phyloP scores from a whole-genome alignment of 2,329 filamentous ascomycete species.

The Pseudogymnoascus sp. region DNA sequence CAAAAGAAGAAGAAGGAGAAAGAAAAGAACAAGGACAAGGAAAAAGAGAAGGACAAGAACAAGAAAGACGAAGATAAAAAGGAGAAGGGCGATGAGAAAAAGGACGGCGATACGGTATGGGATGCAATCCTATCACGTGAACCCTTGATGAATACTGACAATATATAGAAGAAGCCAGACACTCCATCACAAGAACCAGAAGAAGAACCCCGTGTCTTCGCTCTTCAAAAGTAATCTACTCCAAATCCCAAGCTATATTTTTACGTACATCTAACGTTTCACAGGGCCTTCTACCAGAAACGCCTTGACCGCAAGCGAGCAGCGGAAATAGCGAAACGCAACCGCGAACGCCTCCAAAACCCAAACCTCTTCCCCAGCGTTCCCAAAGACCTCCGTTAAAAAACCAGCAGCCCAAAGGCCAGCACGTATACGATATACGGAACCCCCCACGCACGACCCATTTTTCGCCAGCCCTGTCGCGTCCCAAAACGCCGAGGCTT shows the following conservation, averaged over 20 bases:
- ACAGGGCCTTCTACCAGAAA: slow-evolving; percentile 77
- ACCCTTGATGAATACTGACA: not conserved
- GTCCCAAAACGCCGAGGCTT: not conserved
- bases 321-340: slow-evolving; percentile 70
- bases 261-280: slow-evolving; percentile 9
- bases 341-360: slow-evolving; percentile 70
- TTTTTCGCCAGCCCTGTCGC: not conserved
- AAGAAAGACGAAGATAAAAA: slow-evolving; percentile 38
- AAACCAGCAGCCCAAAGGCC: not conserved
- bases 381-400: slow-evolving; percentile 48
- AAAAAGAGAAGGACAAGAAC: slow-evolving; percentile 40
- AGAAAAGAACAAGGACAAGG: slow-evolving; percentile 55
- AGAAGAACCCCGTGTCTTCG: slow-evolving; percentile 71
- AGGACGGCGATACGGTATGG: slow-evolving; percentile 31
- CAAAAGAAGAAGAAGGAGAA: slow-evolving; percentile 61
- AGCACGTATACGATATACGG: not conserved
- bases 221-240: slow-evolving; percentile 62
- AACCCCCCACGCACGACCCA: not conserved
- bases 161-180: slow-evolving; percentile 20
- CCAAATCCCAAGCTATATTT: not conserved
- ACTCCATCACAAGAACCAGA: slow-evolving; percentile 31
- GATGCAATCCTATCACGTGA: slow-evolving; percentile 26
- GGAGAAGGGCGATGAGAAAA: slow-evolving; percentile 34
- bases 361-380: slow-evolving; percentile 79
- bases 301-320: slow-evolving; percentile 70